These are phyloP conservation scores for Reutealis trisperma DNA, from an alignment of 345 rosid genomes.

Conservation along the genomic window DNA sequence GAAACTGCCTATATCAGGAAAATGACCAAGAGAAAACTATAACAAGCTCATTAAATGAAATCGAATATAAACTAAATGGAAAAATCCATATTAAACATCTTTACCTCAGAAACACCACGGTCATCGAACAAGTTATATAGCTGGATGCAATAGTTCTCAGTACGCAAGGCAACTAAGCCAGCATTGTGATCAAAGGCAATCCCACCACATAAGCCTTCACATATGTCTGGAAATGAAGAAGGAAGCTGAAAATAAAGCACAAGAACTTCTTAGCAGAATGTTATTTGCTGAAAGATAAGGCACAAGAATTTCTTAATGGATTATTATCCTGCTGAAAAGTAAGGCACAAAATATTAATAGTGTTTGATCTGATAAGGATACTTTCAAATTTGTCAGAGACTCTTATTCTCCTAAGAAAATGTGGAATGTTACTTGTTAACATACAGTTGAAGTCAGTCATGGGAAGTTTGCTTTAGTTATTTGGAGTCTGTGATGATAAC, in stretches of 20 bases:
- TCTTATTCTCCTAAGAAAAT: background rate
- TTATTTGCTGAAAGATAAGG: background rate
- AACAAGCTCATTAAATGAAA: background rate
- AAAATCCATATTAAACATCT: background rate
- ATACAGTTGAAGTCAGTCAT: background rate
- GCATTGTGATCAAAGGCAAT: conserved; percentile 64
- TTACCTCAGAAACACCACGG: conserved; percentile 82
- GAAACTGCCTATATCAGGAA: background rate
- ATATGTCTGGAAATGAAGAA: conserved; percentile 55
- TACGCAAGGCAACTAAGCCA: conserved; percentile 75
- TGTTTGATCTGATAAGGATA: background rate
- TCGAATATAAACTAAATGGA: background rate
- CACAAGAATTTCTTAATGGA: background rate
- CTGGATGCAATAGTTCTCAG: conserved; percentile 81
- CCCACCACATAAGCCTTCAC: conserved; percentile 46
- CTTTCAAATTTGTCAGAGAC: background rate
- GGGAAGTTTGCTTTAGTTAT: background rate
- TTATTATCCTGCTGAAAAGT: background rate
- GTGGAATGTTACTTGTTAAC: background rate
- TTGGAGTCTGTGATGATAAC: background rate
- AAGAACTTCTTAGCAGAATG: conserved; percentile 4
- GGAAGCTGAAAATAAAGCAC: conserved; percentile 59
- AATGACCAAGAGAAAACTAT: background rate
- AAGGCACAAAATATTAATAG: too few relatives aligned
- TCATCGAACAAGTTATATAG: conserved; percentile 83